Conservation (phyloP, 805 yeast species). For the Wickerhamiella lipophila region DNA sequence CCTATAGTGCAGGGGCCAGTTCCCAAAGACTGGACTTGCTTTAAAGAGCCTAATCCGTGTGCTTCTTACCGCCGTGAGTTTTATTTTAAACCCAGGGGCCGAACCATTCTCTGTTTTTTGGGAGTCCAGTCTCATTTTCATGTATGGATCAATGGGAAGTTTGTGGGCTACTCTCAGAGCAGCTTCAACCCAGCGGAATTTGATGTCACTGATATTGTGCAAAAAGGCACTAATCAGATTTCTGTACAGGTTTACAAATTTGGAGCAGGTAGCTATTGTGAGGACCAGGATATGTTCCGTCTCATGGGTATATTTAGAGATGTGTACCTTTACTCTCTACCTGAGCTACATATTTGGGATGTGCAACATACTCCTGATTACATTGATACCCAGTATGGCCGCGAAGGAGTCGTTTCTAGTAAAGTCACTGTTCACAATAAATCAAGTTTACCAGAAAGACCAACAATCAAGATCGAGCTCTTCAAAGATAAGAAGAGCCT, state of each 20-base stretch:
- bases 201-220: constrained; percentile 20
- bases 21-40: constrained; percentile 9
- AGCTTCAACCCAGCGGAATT: constrained; percentile 30
- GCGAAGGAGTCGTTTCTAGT: constrained; percentile 12
- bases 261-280: constrained; percentile 28
- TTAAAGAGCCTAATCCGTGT: constrained; percentile 25
- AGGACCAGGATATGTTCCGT: constrained; percentile 35
- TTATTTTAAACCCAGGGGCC: constrained; percentile 15
- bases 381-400: constrained; percentile 15
- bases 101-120: constrained; percentile 27
- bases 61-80: constrained; percentile 28
- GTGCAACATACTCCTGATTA: constrained; percentile 21
- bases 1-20: constrained; percentile 26
- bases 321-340: constrained; percentile 17
- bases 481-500: not conserved
- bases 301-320: constrained; percentile 32
- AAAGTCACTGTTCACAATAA: constrained; percentile 10
- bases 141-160: constrained; percentile 27
- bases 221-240: constrained; percentile 15
- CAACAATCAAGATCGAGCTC: not conserved
- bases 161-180: constrained; percentile 29
- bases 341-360: constrained; percentile 2
- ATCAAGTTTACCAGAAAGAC: constrained; percentile 1
- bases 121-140: constrained; percentile 31
- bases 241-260: constrained; percentile 28